Percentiles rank a stretch among this genome's conserved stretches.
Conservation (phyloP, 805 yeast genomes). For the Barnettozyma wickerhamii region DNA sequence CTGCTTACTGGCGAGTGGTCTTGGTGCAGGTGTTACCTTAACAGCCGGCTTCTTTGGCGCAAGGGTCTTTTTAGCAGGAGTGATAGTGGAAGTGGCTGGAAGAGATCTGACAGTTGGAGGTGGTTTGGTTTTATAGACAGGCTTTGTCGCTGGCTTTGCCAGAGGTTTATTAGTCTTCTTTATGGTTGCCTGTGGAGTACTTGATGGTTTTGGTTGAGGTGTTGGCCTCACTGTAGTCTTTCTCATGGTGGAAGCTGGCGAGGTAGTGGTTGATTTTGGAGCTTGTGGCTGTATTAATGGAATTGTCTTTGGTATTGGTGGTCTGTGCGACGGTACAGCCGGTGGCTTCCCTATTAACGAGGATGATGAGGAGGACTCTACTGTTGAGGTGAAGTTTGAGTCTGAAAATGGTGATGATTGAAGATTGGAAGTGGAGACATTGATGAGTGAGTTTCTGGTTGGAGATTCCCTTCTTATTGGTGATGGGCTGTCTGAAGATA, state of each 20-base stretch:
- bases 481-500: not conserved
- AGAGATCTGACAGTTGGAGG: slow-evolving; percentile 5
- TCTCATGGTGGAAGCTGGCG: slow-evolving; percentile 1
- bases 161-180: slow-evolving; percentile 2
- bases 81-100: slow-evolving; percentile 7
- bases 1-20: slow-evolving; percentile 1
- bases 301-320: slow-evolving; percentile 8
- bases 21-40: slow-evolving; percentile 1
- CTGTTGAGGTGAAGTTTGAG: not conserved
- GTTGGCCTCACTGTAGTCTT: not conserved
- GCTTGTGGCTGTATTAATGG: slow-evolving; percentile 5
- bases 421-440: not conserved
- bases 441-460: not conserved
- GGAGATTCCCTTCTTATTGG: not conserved
- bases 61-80: slow-evolving; percentile 1
- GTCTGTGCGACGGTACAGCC: slow-evolving; percentile 1
- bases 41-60: slow-evolving; percentile 4
- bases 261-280: slow-evolving; percentile 6
- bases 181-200: slow-evolving; percentile 4
- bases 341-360: not conserved
- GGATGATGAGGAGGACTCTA: not conserved
- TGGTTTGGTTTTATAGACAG: slow-evolving; percentile 3
- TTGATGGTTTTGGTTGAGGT: slow-evolving; percentile 5
- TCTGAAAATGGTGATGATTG: slow-evolving; percentile 1
- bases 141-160: too few relatives aligned